These are phyloP conservation scores for Salmacisia buchloeana DNA, from an alignment of 1,284 basidiomycete species.

Conservation along the genomic window DNA sequence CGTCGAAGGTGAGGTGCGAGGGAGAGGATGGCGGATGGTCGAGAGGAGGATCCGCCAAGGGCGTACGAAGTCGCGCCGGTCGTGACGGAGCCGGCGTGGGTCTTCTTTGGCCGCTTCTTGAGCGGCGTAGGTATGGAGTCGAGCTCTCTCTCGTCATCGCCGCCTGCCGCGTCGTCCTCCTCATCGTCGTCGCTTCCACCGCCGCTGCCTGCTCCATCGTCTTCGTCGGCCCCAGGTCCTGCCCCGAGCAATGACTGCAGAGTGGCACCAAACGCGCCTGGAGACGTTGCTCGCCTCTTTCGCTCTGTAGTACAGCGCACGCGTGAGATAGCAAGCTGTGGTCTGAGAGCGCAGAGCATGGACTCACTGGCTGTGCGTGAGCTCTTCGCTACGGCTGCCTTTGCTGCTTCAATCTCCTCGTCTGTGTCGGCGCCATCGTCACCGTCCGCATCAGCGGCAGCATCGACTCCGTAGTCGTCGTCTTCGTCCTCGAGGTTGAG, in stretches of 20 bases:
- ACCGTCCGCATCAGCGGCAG: not conserved
- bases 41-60: not conserved
- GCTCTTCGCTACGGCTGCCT: constrained; percentile 28
- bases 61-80: too few relatives aligned
- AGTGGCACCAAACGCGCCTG: constrained; percentile 39
- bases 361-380: constrained; percentile 39
- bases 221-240: constrained; percentile 13
- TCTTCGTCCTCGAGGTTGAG: constrained; percentile 12
- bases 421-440: constrained; percentile 26
- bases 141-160: not conserved
- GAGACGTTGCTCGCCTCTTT: constrained; percentile 43
- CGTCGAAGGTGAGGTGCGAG: constrained; percentile 43
- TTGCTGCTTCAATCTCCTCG: constrained; percentile 36
- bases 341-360: not conserved
- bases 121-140: not conserved
- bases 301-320: constrained; percentile 19
- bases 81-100: too few relatives aligned
- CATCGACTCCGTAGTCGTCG: constrained; percentile 19
- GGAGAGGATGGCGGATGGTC: constrained; percentile 36
- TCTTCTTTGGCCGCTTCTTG: constrained; percentile 6
- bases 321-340: not conserved
- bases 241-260: constrained; percentile 39
- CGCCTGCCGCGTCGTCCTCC: constrained; percentile 9
- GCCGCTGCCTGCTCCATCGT: constrained; percentile 13
- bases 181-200: constrained; percentile 12